Evolutionary conservation across 2,329 filamentous ascomycete species (phyloP).

Genomic region (Boeremia lycopersici): DNA sequence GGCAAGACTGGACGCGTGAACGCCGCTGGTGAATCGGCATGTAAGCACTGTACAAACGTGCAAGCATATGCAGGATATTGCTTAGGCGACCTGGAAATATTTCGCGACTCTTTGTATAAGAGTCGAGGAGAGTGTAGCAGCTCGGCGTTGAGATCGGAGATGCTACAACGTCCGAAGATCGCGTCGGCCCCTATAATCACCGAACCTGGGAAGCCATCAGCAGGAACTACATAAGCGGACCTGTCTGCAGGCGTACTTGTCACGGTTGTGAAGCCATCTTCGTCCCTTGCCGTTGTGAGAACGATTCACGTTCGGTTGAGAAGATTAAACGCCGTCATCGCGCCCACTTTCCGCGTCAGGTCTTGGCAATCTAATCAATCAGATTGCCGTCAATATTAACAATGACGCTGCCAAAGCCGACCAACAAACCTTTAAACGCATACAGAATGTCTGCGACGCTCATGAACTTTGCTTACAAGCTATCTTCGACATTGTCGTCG

Average conservation of each 20-base stretch:
- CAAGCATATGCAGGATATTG: neutral
- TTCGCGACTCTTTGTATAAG: neutral
- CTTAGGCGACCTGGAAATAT: neutral
- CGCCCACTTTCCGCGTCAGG: constrained; percentile 35
- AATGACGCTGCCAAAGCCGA: constrained; percentile 30
- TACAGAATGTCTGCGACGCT: constrained; percentile 47
- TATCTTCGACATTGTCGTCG: constrained; percentile 39
- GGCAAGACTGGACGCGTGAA: constrained; percentile 5
- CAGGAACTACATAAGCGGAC: neutral
- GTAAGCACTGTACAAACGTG: neutral
- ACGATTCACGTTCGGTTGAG: neutral
- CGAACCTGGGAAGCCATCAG: neutral
- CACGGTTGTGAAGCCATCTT: neutral
- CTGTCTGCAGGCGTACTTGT: neutral
- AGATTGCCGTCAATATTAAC: constrained; percentile 27
- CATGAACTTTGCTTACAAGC: constrained; percentile 47
- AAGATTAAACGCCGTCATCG: constrained; percentile 17
- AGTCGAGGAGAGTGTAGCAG: neutral
- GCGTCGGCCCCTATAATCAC: neutral
- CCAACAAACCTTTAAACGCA: constrained; percentile 35
- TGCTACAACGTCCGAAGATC: constrained; percentile 9
- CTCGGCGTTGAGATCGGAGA: constrained; percentile 12
- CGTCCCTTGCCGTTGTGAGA: neutral
- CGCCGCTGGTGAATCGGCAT: neutral
- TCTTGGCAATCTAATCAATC: constrained; percentile 45